Conservation (phyloP, 1,284 basidiomycete species). For the Pascua guehoae region DNA sequence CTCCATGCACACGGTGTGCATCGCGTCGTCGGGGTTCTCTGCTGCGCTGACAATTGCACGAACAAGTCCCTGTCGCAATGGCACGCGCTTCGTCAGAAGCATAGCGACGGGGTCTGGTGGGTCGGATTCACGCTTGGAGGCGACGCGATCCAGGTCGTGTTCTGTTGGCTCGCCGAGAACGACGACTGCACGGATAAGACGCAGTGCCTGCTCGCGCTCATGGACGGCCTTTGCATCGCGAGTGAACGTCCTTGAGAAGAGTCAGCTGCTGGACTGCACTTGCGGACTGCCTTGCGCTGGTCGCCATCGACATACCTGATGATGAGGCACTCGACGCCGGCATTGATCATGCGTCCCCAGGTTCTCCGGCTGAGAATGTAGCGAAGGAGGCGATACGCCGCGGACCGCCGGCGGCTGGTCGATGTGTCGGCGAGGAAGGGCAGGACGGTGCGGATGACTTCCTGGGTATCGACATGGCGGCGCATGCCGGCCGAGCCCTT, state of each 20-base stretch:
- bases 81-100: constrained; percentile 23
- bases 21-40: constrained; percentile 86
- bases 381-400: constrained; percentile 80
- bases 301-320: constrained; percentile 60
- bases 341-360: constrained; percentile 41
- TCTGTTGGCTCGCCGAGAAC: constrained; percentile 39
- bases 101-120: constrained; percentile 10
- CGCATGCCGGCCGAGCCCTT: constrained; percentile 70
- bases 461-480: constrained; percentile 67
- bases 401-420: constrained; percentile 71
- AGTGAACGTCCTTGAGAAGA: constrained; percentile 63
- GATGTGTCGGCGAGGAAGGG: constrained; percentile 72
- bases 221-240: constrained; percentile 73
- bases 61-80: constrained; percentile 63
- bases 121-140: background rate
- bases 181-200: constrained; percentile 79
- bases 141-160: background rate
- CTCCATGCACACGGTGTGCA: constrained; percentile 77
- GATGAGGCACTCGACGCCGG: constrained; percentile 79
- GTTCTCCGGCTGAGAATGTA: constrained; percentile 65
- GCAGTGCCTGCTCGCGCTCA: constrained; percentile 93
- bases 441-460: constrained; percentile 69
- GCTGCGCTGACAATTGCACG: constrained; percentile 87
- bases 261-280: background rate
- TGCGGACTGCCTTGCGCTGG: background rate